phyloP scores from a whole-genome alignment of 306 rosid species.

The Gleditsia sinensis region DNA sequence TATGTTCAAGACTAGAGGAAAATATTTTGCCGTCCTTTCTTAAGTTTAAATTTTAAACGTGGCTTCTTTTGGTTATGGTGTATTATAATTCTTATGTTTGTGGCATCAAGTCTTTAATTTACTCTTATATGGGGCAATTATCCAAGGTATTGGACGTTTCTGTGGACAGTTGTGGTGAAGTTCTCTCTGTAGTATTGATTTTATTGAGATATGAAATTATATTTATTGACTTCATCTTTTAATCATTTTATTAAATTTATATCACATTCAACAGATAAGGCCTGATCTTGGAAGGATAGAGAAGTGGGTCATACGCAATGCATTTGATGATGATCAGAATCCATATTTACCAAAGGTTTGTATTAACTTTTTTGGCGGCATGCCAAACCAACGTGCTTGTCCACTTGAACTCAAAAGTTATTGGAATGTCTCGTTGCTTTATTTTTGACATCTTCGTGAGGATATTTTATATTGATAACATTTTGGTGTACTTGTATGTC shows the following conservation, averaged over 20 bases:
- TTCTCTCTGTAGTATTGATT: slow-evolving; percentile 4
- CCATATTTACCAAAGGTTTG: slow-evolving; percentile 95
- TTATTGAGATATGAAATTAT: slow-evolving; percentile 14
- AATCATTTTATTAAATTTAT: slow-evolving; percentile 26
- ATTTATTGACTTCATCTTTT: slow-evolving; percentile 11
- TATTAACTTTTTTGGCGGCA: slow-evolving; percentile 24
- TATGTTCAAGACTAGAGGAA: neutral
- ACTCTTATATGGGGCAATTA: neutral
- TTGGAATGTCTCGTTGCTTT: neutral
- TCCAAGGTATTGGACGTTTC: neutral
- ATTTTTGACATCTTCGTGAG: neutral
- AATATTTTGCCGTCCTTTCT: neutral
- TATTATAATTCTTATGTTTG: neutral
- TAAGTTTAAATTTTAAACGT: slow-evolving; percentile 10
- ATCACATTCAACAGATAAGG: slow-evolving; percentile 58
- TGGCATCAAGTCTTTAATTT: neutral
- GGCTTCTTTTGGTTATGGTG: slow-evolving; percentile 25
- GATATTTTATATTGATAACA: neutral
- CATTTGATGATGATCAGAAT: slow-evolving; percentile 82
- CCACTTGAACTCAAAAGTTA: neutral
- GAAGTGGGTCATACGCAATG: slow-evolving; percentile 97
- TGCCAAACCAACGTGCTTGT: neutral
- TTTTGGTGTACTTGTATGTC: neutral
- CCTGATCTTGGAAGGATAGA: slow-evolving; percentile 89
- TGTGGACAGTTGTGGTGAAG: neutral